phyloP scores from a whole-genome alignment of 2,329 filamentous ascomycete species.

The Dothistroma septosporum region DNA sequence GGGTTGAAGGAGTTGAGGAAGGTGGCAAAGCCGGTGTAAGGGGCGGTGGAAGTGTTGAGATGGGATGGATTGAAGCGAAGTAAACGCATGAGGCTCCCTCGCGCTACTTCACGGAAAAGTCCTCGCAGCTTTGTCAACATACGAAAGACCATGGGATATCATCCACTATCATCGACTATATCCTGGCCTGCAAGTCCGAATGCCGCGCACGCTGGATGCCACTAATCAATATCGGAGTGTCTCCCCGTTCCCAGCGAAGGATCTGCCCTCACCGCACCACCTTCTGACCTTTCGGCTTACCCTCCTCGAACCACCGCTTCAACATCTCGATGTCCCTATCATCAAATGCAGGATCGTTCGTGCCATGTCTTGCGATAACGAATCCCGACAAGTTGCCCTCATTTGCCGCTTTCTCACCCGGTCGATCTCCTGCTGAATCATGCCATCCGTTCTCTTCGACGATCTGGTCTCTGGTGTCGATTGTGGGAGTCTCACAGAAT shows the following conservation, averaged over 20 bases:
- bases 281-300: conserved; percentile 8
- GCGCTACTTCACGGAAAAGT: not conserved
- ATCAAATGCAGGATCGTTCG: conserved; percentile 11
- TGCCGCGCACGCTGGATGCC: not conserved
- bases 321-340: conserved; percentile 13
- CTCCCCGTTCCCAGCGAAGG: not conserved
- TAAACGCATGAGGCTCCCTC: not conserved
- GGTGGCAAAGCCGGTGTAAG: conserved; percentile 86
- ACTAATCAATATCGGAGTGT: not conserved
- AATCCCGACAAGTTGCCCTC: conserved; percentile 6
- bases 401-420: not conserved
- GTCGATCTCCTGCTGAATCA: not conserved
- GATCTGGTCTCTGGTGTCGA: conserved; percentile 4
- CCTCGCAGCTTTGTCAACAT: no score
- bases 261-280: conserved; percentile 1
- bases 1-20: conserved; percentile 76
- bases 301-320: conserved; percentile 12
- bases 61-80: not conserved
- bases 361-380: conserved; percentile 9
- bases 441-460: conserved; percentile 8
- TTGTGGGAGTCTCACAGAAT: conserved; percentile 3
- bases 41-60: not conserved
- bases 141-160: no score
- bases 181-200: no score
- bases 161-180: no score